A percentile compares a stretch with the other conserved stretches of the same genome.
These are phyloP conservation scores for Penicillium sp. DNA, from an alignment of 2,329 filamentous ascomycete species.

Conservation along the genomic window DNA sequence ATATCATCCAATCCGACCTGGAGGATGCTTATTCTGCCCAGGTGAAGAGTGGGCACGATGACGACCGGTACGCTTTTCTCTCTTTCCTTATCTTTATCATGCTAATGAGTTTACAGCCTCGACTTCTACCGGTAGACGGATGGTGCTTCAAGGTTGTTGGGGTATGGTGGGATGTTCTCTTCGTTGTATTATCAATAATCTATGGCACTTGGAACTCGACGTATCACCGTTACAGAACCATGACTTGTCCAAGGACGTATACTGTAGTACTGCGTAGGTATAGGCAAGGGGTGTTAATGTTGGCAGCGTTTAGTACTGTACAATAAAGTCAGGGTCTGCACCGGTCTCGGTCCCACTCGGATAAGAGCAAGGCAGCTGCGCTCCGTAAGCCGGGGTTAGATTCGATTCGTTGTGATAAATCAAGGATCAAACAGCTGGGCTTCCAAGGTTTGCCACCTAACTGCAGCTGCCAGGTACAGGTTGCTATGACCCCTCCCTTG, in stretches of 20 bases:
- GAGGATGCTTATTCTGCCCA: constrained; percentile 97
- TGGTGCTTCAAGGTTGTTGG: constrained; percentile 4
- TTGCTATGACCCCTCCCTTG: constrained; percentile 19
- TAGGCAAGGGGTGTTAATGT: not conserved
- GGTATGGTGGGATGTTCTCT: constrained; percentile 24
- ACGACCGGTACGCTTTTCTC: constrained; percentile 53
- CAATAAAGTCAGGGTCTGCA: too few species aligned
- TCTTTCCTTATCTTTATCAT: constrained; percentile 17
- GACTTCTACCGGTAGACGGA: constrained; percentile 74
- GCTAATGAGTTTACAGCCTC: constrained; percentile 66
- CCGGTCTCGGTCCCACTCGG: not conserved
- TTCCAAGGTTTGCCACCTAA: constrained; percentile 16
- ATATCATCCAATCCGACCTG: constrained; percentile 95
- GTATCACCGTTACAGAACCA: constrained; percentile 1
- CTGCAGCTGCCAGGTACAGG: constrained; percentile 24
- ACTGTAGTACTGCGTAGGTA: not conserved
- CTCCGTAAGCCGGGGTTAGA: not conserved
- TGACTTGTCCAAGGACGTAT: not conserved
- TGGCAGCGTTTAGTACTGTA: too few species aligned
- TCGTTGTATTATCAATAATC: constrained; percentile 33
- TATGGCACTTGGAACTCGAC: constrained; percentile 16
- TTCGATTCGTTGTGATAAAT: not conserved
- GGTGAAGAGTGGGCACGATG: constrained; percentile 78
- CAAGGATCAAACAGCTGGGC: not conserved
- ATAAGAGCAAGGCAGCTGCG: not conserved